Evolutionary conservation across 805 yeast genomes (phyloP).

Genomic region (Tetrapisispora namnaoensis): DNA sequence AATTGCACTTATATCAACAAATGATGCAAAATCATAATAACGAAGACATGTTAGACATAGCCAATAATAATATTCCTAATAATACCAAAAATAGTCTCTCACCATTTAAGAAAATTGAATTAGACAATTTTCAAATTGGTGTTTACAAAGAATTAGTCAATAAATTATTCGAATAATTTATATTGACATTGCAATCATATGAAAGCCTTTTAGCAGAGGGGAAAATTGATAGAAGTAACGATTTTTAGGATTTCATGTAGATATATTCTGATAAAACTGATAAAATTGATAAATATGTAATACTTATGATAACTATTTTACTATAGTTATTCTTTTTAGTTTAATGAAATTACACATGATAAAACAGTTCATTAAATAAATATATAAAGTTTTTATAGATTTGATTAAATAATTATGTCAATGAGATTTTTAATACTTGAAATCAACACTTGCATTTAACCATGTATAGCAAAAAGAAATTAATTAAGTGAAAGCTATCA

Average conservation of each 20-base stretch:
- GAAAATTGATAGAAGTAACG: neutral
- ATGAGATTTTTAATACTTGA: no score
- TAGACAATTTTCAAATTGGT: slow-evolving; percentile 31
- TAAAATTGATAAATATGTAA: neutral
- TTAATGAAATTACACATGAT: no score
- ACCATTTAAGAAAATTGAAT: slow-evolving; percentile 22
- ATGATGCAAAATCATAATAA: slow-evolving; percentile 26
- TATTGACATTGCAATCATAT: neutral
- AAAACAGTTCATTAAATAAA: no score
- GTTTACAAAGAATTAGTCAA: slow-evolving; percentile 28
- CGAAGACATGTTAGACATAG: slow-evolving; percentile 18
- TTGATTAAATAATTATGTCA: no score
- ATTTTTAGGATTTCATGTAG: neutral
- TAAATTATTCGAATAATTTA: slow-evolving; percentile 14
- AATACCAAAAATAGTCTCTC: slow-evolving; percentile 12
- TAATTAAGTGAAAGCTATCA: neutral
- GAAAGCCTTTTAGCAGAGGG: neutral
- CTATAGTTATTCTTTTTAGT: neutral
- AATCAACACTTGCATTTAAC: no score
- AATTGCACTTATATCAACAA: slow-evolving; percentile 26
- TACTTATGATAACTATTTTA: neutral
- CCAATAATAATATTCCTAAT: slow-evolving; percentile 7
- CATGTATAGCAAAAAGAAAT: no score
- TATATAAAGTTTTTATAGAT: no score
- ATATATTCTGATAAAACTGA: neutral